phyloP scores from a whole-genome alignment of 2,329 filamentous ascomycete species.

The Pseudocercospora fuligena region DNA sequence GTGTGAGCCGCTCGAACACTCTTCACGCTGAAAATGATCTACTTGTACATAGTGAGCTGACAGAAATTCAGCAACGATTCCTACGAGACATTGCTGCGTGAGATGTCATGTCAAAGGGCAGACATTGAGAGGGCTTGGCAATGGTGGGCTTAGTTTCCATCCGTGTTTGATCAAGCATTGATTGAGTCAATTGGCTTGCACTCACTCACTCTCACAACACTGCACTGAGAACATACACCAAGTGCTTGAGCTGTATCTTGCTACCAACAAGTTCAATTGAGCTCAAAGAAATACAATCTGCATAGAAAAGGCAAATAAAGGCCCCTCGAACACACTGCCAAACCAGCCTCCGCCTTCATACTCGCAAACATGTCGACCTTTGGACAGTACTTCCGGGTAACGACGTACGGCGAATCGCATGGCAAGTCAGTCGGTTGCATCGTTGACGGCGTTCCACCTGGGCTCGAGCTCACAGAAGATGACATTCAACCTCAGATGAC shows the following conservation, averaged over 20 bases:
- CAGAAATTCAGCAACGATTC: neutral
- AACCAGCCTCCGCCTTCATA: neutral
- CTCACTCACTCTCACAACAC: neutral
- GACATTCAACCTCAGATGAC: slow-evolving; percentile 92
- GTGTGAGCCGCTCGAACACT: neutral
- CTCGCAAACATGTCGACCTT: slow-evolving; percentile 77
- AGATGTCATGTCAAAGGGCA: neutral
- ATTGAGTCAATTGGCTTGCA: too few relatives aligned
- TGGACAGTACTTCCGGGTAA: slow-evolving; percentile 79
- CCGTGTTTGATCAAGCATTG: too few relatives aligned
- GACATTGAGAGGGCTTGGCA: neutral
- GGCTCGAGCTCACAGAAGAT: slow-evolving; percentile 77
- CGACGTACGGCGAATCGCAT: slow-evolving; percentile 87
- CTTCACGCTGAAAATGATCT: neutral
- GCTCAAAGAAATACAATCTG: too few relatives aligned
- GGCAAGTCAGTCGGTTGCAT: slow-evolving; percentile 94
- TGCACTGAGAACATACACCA: neutral
- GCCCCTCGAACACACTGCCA: neutral
- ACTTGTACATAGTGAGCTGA: too few relatives aligned
- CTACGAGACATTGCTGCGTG: neutral
- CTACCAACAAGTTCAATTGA: neutral
- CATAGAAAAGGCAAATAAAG: neutral
- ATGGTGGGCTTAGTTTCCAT: slow-evolving; percentile 3
- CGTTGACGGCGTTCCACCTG: slow-evolving; percentile 88
- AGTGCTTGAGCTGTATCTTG: neutral